Conservation (phyloP, 2,329 filamentous ascomycete genomes). For the Clonostachys rosea region DNA sequence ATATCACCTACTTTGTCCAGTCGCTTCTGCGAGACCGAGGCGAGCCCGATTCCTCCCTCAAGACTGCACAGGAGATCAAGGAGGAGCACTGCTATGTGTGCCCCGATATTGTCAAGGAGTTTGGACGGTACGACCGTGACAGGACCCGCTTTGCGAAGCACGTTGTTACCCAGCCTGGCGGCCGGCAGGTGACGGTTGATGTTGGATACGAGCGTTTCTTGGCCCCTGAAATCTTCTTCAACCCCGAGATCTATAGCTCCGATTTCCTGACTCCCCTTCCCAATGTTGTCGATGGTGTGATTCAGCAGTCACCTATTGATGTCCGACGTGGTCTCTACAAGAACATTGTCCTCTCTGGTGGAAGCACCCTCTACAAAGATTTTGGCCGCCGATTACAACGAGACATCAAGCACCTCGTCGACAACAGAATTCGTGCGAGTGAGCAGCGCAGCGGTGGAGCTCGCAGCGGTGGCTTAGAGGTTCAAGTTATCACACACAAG, state of each 20-base stretch:
- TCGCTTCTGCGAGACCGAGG: constrained; percentile 92
- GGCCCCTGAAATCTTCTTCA: constrained; percentile 99
- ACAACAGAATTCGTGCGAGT: constrained; percentile 86
- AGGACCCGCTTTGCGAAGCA: constrained; percentile 89
- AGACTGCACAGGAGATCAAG: constrained; percentile 97
- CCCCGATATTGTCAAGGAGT: constrained; percentile 98
- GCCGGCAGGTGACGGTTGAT: constrained; percentile 79
- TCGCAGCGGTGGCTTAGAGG: constrained; percentile 89
- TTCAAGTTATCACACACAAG: constrained; percentile 97
- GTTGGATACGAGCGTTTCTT: constrained; percentile 98
- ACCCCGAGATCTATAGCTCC: constrained; percentile 98
- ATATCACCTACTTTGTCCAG: constrained; percentile 99
- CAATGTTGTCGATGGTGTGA: constrained; percentile 90
- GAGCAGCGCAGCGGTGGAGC: constrained; percentile 89
- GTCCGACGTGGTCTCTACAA: constrained; percentile 97
- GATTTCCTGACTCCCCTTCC: constrained; percentile 96
- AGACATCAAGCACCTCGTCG: constrained; percentile 94
- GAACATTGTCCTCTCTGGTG: constrained; percentile 97
- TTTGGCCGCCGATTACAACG: constrained; percentile 94
- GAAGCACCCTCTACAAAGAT: constrained; percentile 97
- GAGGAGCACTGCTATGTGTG: constrained; percentile 98
- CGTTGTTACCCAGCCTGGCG: constrained; percentile 79
- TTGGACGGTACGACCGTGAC: constrained; percentile 89
- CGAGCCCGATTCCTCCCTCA: constrained; percentile 92
- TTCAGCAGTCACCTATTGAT: constrained; percentile 96